phyloP scores from a whole-genome alignment of 345 rosid species.

The Anastatica hierochuntica region DNA sequence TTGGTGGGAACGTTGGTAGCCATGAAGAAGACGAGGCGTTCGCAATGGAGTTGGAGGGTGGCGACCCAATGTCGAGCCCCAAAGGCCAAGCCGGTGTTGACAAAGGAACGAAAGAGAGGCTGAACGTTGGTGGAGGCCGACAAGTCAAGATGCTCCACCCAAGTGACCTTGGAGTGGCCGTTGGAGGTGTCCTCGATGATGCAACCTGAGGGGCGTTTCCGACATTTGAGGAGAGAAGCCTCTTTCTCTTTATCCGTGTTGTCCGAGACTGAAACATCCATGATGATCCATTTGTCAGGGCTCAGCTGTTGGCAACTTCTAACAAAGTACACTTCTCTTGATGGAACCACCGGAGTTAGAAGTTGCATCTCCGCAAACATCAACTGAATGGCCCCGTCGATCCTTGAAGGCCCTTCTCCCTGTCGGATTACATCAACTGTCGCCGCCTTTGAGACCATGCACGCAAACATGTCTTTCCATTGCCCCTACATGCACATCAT shows the following conservation, averaged over 20 bases:
- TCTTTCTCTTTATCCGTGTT: constrained; percentile 56
- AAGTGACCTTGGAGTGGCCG: constrained; percentile 90
- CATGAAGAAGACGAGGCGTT: constrained; percentile 92
- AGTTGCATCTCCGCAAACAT: constrained; percentile 92
- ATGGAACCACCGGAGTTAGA: constrained; percentile 88
- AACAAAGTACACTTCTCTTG: constrained; percentile 85
- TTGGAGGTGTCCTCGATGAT: constrained; percentile 82
- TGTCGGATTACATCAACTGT: constrained; percentile 64
- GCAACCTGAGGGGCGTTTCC: constrained; percentile 96
- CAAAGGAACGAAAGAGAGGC: constrained; percentile 61
- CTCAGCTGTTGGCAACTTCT: constrained; percentile 71
- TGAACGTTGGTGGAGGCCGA: constrained; percentile 43
- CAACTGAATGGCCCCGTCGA: constrained; percentile 72
- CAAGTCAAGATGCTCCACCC: constrained; percentile 94
- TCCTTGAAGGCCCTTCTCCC: constrained; percentile 67
- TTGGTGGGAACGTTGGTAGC: constrained; percentile 98
- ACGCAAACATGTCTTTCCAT: constrained; percentile 98
- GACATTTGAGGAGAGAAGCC: constrained; percentile 70
- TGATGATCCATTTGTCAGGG: constrained; percentile 84
- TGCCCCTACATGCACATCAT: constrained; percentile 43
- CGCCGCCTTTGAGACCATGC: constrained; percentile 80
- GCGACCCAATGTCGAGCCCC: constrained; percentile 94
- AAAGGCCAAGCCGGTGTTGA: constrained; percentile 79
- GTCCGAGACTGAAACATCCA: constrained; percentile 72
- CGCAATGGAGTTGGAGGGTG: constrained; percentile 81